Percentiles rank a stretch among this genome's conserved stretches.
Conservation (phyloP, 1,284 basidiomycete species). For the Naganishia albida region DNA sequence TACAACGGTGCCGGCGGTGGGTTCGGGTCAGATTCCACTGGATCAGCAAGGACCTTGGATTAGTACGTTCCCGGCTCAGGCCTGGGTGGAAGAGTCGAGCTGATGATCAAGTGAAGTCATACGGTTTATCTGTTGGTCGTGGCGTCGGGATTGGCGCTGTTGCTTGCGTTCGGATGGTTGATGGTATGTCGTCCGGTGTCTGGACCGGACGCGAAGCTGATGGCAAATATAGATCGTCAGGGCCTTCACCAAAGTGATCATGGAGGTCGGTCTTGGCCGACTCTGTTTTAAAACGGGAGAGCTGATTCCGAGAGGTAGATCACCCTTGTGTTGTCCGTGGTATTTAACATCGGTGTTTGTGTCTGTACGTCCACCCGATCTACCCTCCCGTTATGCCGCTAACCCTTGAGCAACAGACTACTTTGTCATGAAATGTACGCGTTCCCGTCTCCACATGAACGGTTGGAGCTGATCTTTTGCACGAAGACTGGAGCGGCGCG, state of each 20-base stretch:
- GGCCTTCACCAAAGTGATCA: slow-evolving; percentile 72
- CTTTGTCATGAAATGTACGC: slow-evolving; percentile 66
- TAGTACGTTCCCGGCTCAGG: slow-evolving; percentile 37
- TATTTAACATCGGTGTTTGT: slow-evolving; percentile 65
- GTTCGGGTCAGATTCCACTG: slow-evolving; percentile 41
- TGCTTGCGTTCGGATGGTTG: slow-evolving; percentile 55
- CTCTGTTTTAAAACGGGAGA: too few species aligned
- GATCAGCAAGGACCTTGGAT: slow-evolving; percentile 39
- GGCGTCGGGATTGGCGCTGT: slow-evolving; percentile 63
- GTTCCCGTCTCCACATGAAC: neutral
- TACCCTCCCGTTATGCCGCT: neutral
- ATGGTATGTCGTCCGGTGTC: slow-evolving; percentile 36
- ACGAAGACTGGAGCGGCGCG: slow-evolving; percentile 57
- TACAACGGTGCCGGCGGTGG: slow-evolving; percentile 61
- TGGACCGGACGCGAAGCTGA: neutral
- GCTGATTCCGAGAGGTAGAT: slow-evolving; percentile 54
- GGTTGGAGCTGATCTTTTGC: neutral
- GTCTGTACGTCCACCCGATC: slow-evolving; percentile 44
- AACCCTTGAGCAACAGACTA: slow-evolving; percentile 57
- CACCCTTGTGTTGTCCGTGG: slow-evolving; percentile 68
- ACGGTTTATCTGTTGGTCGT: slow-evolving; percentile 70
- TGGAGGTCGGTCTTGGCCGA: slow-evolving; percentile 54
- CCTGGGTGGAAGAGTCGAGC: neutral
- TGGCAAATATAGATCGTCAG: slow-evolving; percentile 59
- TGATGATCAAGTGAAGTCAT: slow-evolving; percentile 43